Evolutionary conservation across 805 yeast species (phyloP).

Genomic region (Candida silvicultrix): DNA sequence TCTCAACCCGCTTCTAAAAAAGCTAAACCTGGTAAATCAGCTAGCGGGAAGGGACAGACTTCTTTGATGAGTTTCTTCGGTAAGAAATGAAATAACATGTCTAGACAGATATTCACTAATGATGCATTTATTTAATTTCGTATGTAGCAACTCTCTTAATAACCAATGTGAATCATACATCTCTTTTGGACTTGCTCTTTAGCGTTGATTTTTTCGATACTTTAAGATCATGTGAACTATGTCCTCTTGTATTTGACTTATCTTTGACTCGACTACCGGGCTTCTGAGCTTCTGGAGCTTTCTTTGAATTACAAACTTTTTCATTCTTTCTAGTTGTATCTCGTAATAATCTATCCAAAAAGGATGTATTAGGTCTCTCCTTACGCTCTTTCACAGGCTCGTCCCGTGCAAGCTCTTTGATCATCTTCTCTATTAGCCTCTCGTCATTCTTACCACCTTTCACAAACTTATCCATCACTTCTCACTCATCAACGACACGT

Average conservation of each 20-base stretch:
- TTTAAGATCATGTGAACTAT: no score
- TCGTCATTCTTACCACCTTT: neutral
- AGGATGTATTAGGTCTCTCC: neutral
- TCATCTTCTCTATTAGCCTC: neutral
- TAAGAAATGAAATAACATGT: conserved; percentile 20
- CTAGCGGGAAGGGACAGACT: conserved; percentile 30
- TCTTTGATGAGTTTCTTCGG: conserved; percentile 44
- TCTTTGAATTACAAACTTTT: neutral
- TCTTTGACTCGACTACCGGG: no score
- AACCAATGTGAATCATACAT: no score
- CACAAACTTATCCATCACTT: neutral
- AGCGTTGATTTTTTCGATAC: no score
- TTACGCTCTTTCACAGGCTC: neutral
- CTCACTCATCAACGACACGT: neutral
- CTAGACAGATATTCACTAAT: no score
- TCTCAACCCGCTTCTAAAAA: conserved; percentile 9
- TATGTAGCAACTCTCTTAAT: no score
- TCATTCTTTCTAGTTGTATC: neutral
- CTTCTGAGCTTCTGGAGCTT: no score
- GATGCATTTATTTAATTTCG: no score
- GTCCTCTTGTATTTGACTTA: no score
- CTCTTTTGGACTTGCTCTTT: no score
- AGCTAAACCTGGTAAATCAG: conserved; percentile 14
- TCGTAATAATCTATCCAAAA: neutral
- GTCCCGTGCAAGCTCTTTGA: neutral